Base-by-base conservation (phyloP, 2,329 filamentous ascomycete species). In the Colletotrichum kahawae region DNA sequence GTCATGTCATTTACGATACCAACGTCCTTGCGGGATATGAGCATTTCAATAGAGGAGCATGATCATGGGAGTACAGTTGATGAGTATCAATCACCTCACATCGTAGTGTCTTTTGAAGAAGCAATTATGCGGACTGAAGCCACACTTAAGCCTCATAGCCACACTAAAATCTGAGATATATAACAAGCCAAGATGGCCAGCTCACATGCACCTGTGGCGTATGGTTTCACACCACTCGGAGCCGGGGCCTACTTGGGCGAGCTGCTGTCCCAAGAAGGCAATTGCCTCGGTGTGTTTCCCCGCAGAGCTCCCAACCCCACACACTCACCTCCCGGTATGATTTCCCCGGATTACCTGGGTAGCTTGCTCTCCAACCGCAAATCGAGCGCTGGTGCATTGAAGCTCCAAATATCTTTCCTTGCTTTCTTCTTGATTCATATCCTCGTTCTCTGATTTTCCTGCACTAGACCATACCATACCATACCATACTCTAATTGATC, bases 211-310 rank as follows among this genome's bases (percentile, higher is more conserved):
- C 54, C 29, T 63, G 57, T 65, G 57, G 69, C 69, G 57, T 33
- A 18, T 24, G 27, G 73, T 64, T 75, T 72, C 73, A 65, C 34
- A 51, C 63, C 69, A 43, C 63, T 31, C 57, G 63, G 34, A 59
- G 63, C 69, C 57, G 43, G 69, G 57, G 69, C 48, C 27, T 51
- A 31, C 54, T 57, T 65, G 54, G 75, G 59, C 78, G 78, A 82
- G 73, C 57, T 81, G 79, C 73, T 81, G 79, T 72, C 82, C 81
- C 70, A 79, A 82, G 66, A 70, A 59, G 82, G 82, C 78, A 83
- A 79, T 68, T 83, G 80, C 82, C 82, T 83, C 82, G 82, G 82
- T 75, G 72, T 68, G 48, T 67, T 75, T 80, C 82, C 82, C 82
- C 81, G 79, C 81, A 43, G 54, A 67, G 43, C 48, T 66, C 64